Evolutionary conservation across 1,284 basidiomycete species (phyloP), one percentile per base, ranked within the genome.

Genomic region (Malassezia yamatoensis): DNA sequence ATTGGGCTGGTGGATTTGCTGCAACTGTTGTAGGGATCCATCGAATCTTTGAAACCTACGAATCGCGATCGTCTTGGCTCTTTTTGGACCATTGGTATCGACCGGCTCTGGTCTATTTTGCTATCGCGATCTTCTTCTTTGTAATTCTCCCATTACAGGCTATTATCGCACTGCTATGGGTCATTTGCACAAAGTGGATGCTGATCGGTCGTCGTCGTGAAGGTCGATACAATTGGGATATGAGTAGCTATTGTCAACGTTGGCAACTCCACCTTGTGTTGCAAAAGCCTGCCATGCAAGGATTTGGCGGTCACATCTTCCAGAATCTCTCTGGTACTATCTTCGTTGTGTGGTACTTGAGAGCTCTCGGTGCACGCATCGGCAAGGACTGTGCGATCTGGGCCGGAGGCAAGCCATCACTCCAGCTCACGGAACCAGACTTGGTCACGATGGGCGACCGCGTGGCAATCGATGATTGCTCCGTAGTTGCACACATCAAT

Each of bases 191-290:
- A 37, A 74, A 74, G 53, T 74, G 72, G 72, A 59, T 64, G 1
- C 53, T 74, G 21, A 74, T 74, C 51, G 72, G 72, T 18, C 63
- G 70, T 7, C 62, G 72, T 45, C 65, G 67, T 38, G 72, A 74
- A 49, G 72, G 72, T n/a, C 64, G 70, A 37, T 74, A 72, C 63
- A 71, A 74, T 50, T 74, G 72, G 72, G 70, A 74, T 62, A 70
- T 67, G 65, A 73, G 69, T 51, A 70, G 65, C 54, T 74, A 74
- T 59, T 74, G 72, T 48, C 72, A 74, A 56, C 65, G 72, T 24
- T 74, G 72, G 72, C 72, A 74, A 59, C 61, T 70, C 16, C 72
- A 74, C 47, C 62, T 74, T 8, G 66, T 66, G 33, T 49, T 74
- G 55, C 67, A 70, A 51, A 63, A 64, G 53, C 60, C 72, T 4